Conservation (phyloP, 495 filamentous ascomycete genomes). For the Elaphomyces granulatus region DNA sequence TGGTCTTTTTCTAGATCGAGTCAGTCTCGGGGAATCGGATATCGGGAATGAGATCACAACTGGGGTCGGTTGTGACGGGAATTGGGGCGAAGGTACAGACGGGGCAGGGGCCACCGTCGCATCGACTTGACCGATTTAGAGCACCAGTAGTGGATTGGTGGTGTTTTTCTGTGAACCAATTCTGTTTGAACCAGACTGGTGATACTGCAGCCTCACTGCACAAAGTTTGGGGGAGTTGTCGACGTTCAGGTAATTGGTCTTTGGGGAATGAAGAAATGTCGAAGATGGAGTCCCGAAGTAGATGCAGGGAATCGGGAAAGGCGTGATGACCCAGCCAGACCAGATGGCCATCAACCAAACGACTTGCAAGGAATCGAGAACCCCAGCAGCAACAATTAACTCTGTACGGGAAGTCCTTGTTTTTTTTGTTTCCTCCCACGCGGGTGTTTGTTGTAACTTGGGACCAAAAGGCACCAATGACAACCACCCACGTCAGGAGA, state of each 20-base stretch:
- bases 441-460: conserved; percentile 18
- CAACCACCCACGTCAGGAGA: conserved; percentile 29
- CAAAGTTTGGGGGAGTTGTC: too few relatives aligned
- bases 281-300: background rate
- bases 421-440: too few relatives aligned
- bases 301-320: conserved; percentile 2
- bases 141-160: too few relatives aligned
- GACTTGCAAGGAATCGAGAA: conserved; percentile 7
- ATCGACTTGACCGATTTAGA: background rate
- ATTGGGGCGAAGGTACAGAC: background rate
- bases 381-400: conserved; percentile 14
- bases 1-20: too few relatives aligned
- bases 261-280: too few relatives aligned
- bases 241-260: too few relatives aligned
- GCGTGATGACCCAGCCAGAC: conserved; percentile 12
- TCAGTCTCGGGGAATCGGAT: background rate
- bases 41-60: background rate
- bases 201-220: too few relatives aligned
- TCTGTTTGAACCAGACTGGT: too few relatives aligned
- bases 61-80: background rate
- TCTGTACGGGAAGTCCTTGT: too few relatives aligned
- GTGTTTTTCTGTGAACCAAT: too few relatives aligned
- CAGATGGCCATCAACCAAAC: conserved; percentile 5
- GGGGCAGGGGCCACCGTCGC: background rate
- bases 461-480: conserved; percentile 23